Conservation (phyloP, 768 basidiomycete species). For the Obba rivulosa region DNA sequence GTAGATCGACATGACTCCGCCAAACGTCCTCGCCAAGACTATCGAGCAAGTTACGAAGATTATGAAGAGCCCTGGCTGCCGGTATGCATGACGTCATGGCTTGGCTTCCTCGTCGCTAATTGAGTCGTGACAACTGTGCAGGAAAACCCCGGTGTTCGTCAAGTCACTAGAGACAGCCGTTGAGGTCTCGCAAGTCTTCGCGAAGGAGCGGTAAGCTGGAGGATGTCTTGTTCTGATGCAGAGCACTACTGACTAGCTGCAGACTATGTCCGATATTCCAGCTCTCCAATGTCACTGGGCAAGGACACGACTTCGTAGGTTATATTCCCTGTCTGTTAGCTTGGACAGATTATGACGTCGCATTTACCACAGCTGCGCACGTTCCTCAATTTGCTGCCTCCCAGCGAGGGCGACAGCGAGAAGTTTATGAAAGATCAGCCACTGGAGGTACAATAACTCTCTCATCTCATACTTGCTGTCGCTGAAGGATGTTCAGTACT, state of each 20-base stretch:
- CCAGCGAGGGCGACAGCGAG: slow-evolving; percentile 78
- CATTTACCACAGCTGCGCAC: slow-evolving; percentile 56
- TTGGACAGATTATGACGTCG: background rate
- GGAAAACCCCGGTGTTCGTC: slow-evolving; percentile 81
- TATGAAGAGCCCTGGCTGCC: slow-evolving; percentile 86
- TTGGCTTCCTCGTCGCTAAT: background rate
- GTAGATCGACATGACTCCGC: slow-evolving; percentile 96
- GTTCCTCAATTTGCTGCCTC: slow-evolving; percentile 86
- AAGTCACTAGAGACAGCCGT: slow-evolving; percentile 77
- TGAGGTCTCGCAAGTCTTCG: slow-evolving; percentile 70
- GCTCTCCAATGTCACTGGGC: slow-evolving; percentile 93
- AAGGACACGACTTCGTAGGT: slow-evolving; percentile 73
- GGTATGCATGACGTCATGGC: slow-evolving; percentile 51
- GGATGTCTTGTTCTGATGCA: too few species aligned
- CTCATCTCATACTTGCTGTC: background rate
- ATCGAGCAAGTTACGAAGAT: slow-evolving; percentile 91
- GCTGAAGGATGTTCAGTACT: slow-evolving; percentile 44
- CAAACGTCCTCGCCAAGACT: slow-evolving; percentile 87
- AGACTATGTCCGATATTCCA: slow-evolving; percentile 91
- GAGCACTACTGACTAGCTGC: too few species aligned
- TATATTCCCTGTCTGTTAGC: background rate
- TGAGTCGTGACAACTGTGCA: slow-evolving; percentile 21
- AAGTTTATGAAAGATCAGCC: slow-evolving; percentile 79
- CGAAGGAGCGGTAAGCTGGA: slow-evolving; percentile 61
- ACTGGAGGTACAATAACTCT: slow-evolving; percentile 49